Base-by-base conservation (phyloP, 2,329 filamentous ascomycete genomes). In the Aspergillus sp. region DNA sequence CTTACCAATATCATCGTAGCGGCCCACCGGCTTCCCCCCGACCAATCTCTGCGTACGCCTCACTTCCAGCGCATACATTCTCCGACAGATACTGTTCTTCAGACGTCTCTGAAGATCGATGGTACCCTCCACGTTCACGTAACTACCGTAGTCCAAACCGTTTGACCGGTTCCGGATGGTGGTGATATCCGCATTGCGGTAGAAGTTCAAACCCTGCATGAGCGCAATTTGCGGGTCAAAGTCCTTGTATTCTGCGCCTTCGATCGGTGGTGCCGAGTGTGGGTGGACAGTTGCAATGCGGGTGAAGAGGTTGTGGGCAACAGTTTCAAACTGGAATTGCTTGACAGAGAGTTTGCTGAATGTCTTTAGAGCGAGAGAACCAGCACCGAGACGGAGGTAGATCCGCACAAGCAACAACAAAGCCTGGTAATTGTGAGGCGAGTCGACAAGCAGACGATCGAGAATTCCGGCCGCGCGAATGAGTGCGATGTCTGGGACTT, bases 281-380 rank as follows among this genome's bases (percentile, higher is more conserved):
- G 74, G 74, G 49, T 76, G 74, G 19, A 75, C 66, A 1, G 70
- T 71, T 23, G 71, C 69, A 37, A 76, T 65, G 17, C 73, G 71
- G 0, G 73, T 74, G 52, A 72, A 71, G 10, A 76, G 57, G 37
- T 72, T 68, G 58, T 76, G 73, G 5, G 71, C 69, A 41, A 76
- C 67, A 15, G 69, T 71, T 53, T 75, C 72, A 53, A 67, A 72
- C 55, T 76, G 74, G 49, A 76, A 54, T 46, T 76, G 73, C 53
- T 76, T 76, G 44, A 76, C 63, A 13, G 70, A 71, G 15, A 76
- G 64, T 48, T 67, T 70, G 50, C 63, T 61, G 55, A 75, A 76
- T 9, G 63, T 66, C 37, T 63, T 67, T 53, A 76, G 57, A n/a
- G 74, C 73, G 15, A 73, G 62, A 23, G 72, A 74, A 6, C 71